Percentiles rank a stretch among this genome's conserved stretches.
These are phyloP conservation scores for Ceratobasidium sp. DNA, from an alignment of 1,284 basidiomycete genomes.

Conservation along the genomic window DNA sequence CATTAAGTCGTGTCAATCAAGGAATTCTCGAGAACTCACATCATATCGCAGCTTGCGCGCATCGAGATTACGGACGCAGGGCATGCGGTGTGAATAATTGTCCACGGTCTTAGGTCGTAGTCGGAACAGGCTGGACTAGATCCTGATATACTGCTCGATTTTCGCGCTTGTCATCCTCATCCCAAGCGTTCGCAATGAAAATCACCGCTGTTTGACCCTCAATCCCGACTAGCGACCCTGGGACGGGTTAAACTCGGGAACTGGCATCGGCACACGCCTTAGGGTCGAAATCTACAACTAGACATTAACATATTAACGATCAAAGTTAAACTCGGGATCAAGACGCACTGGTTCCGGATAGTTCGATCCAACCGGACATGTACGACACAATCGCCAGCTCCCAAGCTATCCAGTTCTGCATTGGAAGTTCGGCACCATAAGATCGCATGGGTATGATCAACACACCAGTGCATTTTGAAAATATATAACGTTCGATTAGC, in stretches of 20 bases:
- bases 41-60: constrained; percentile 27
- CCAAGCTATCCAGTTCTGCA: constrained; percentile 56
- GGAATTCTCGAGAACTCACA: neutral
- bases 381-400: constrained; percentile 63
- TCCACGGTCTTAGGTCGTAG: too few relatives aligned
- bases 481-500: neutral
- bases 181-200: neutral
- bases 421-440: constrained; percentile 58
- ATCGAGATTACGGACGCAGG: constrained; percentile 34
- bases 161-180: neutral
- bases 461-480: constrained; percentile 36
- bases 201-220: neutral
- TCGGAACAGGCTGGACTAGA: neutral
- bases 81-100: constrained; percentile 15
- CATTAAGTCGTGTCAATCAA: neutral
- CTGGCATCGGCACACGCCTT: too few relatives aligned
- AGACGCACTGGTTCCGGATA: constrained; percentile 26
- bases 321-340: neutral
- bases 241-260: neutral
- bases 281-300: neutral
- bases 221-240: neutral
- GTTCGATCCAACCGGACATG: constrained; percentile 61
- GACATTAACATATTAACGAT: constrained; percentile 12
- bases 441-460: constrained; percentile 53
- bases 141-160: neutral